Percentiles rank a stretch among this genome's conserved stretches.
phyloP scores from a whole-genome alignment of 2,329 filamentous ascomycete species.

The Pyrenophora graminea region DNA sequence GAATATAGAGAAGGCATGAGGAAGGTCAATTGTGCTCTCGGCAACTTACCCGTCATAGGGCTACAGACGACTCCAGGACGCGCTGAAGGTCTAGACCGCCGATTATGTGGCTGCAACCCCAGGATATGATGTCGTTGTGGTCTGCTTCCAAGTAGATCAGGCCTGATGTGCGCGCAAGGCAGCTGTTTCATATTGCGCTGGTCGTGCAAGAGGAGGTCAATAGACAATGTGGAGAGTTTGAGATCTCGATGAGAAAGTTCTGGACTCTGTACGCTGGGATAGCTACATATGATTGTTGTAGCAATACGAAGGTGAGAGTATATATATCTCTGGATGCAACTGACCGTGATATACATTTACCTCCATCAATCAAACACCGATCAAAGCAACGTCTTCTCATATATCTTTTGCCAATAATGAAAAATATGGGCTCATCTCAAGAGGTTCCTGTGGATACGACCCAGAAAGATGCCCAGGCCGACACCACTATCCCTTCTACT shows the following conservation, averaged over 20 bases:
- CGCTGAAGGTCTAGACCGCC: conserved; percentile 9
- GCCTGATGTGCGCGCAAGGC: conserved; percentile 5
- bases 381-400: no score
- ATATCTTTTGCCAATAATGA: no score
- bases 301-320: no score
- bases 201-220: not conserved
- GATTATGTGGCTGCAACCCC: not conserved
- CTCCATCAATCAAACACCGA: no score
- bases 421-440: no score
- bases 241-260: conserved; percentile 19
- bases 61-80: not conserved
- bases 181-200: conserved; percentile 9
- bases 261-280: conserved; percentile 3
- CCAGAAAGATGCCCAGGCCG: not conserved
- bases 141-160: not conserved
- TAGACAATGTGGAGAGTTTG: conserved; percentile 12
- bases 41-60: not conserved
- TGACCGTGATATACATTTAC: not conserved
- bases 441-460: no score
- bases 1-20: not conserved
- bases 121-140: conserved; percentile 3
- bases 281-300: no score
- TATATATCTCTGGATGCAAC: not conserved
- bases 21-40: not conserved
- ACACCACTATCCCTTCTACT: not conserved